Conservation (phyloP, 108 stramenopile species). For the Mediolabrus comicus region DNA sequence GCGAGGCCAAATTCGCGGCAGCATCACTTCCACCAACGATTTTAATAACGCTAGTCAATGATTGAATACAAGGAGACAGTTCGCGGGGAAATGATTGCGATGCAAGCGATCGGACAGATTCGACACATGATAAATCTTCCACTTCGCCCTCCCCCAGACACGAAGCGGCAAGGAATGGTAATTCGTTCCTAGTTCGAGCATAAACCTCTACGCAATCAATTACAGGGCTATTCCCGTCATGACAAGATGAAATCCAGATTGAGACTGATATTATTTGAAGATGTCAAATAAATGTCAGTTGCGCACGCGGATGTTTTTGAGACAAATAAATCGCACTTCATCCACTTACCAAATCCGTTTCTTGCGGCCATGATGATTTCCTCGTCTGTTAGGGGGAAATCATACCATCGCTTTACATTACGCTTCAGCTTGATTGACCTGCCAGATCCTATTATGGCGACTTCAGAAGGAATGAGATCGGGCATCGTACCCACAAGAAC, state of each 20-base stretch:
- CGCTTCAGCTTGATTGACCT: constrained; percentile 60
- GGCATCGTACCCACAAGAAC: constrained; percentile 69
- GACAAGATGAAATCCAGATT: constrained; percentile 52
- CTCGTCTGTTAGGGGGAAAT: constrained; percentile 71
- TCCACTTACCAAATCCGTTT: constrained; percentile 54
- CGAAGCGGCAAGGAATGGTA: constrained; percentile 10
- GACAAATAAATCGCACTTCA: background rate
- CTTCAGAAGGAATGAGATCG: constrained; percentile 56
- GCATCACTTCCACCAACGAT: constrained; percentile 14
- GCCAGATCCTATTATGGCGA: constrained; percentile 58
- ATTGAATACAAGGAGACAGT: constrained; percentile 33
- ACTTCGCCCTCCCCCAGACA: constrained; percentile 7
- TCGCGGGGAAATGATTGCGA: background rate
- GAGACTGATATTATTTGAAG: constrained; percentile 13
- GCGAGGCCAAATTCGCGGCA: background rate
- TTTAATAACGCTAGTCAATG: constrained; percentile 37
- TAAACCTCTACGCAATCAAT: constrained; percentile 82
- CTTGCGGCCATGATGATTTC: constrained; percentile 68
- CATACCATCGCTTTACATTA: constrained; percentile 76
- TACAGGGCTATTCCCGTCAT: constrained; percentile 48
- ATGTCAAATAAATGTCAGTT: background rate
- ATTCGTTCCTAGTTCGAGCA: constrained; percentile 34
- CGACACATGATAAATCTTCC: background rate
- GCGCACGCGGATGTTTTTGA: background rate
- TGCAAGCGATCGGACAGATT: background rate